These are phyloP conservation scores for Mortierella sp. DNA, from an alignment of 371 early-diverging fungal species.

Conservation along the genomic window DNA sequence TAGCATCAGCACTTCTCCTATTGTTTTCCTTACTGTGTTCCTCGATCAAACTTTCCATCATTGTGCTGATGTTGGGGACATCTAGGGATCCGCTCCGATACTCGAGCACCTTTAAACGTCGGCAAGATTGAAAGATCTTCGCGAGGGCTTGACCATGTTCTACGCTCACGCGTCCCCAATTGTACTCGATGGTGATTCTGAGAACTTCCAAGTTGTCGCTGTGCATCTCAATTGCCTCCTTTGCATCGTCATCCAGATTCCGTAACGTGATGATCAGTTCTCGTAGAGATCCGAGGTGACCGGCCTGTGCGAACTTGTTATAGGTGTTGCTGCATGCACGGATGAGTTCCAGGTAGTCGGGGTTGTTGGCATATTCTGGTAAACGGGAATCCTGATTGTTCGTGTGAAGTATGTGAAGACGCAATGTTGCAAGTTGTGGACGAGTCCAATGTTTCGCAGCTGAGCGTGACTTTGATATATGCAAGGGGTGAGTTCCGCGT, in stretches of 20 bases:
- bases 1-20: background rate
- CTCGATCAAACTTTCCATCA: conserved; percentile 7
- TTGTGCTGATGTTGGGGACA: background rate
- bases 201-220: conserved; percentile 3
- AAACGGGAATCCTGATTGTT: background rate
- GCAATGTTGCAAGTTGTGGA: background rate
- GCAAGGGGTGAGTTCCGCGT: background rate
- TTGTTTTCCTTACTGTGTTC: too few relatives aligned
- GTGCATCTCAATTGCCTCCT: conserved; percentile 10
- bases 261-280: conserved; percentile 1
- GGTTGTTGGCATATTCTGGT: background rate
- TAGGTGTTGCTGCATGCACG: background rate
- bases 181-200: background rate
- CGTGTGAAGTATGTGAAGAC: background rate
- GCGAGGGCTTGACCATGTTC: conserved; percentile 2
- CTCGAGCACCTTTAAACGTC: background rate
- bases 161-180: background rate
- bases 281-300: background rate
- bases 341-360: background rate
- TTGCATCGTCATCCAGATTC: conserved; percentile 6
- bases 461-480: conserved; percentile 6
- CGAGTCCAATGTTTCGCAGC: background rate
- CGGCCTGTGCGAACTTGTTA: background rate
- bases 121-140: background rate
- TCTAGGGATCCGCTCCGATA: background rate